Evolutionary conservation across 352 stramenopile genomes (phyloP).

Genomic region (Thalassiosira mediterranea): DNA sequence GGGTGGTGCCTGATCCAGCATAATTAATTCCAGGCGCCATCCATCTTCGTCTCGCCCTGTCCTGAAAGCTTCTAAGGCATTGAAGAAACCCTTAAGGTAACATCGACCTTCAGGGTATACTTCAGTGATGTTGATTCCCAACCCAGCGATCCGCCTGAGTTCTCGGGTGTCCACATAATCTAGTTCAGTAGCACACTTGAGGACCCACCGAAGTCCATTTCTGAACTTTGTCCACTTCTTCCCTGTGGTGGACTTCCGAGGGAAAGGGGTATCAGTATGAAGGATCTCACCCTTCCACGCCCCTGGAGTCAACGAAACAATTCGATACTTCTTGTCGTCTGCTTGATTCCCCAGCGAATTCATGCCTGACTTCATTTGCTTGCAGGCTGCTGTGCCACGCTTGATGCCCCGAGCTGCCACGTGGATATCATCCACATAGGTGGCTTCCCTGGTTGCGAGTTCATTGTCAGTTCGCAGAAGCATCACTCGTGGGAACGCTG

Average conservation of each 20-base stretch:
- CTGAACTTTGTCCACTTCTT: conserved; percentile 18
- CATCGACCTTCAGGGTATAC: conserved; percentile 8
- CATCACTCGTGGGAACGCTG: conserved; percentile 31
- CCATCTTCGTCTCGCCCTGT: conserved; percentile 4
- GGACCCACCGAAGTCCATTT: neutral
- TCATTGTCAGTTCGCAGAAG: conserved; percentile 20
- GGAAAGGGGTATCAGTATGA: conserved; percentile 5
- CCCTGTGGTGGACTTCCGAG: conserved; percentile 17
- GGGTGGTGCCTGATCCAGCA: neutral
- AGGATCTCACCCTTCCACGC: conserved; percentile 22
- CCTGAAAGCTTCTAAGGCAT: conserved; percentile 17
- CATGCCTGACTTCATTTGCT: conserved; percentile 6
- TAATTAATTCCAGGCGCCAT: neutral
- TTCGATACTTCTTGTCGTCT: conserved; percentile 3
- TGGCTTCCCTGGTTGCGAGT: conserved; percentile 18
- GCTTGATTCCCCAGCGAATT: conserved; percentile 23
- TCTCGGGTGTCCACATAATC: conserved; percentile 5
- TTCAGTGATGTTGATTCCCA: conserved; percentile 15
- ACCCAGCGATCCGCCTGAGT: conserved; percentile 9
- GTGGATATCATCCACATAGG: conserved; percentile 43
- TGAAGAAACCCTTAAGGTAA: conserved; percentile 26
- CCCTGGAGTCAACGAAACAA: conserved; percentile 5
- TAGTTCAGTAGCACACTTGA: neutral
- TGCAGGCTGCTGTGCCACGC: neutral
- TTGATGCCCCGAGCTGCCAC: neutral